Evolutionary conservation across 78 protist genomes (phyloP).

Genomic region (Dictyostelium purpureum): DNA sequence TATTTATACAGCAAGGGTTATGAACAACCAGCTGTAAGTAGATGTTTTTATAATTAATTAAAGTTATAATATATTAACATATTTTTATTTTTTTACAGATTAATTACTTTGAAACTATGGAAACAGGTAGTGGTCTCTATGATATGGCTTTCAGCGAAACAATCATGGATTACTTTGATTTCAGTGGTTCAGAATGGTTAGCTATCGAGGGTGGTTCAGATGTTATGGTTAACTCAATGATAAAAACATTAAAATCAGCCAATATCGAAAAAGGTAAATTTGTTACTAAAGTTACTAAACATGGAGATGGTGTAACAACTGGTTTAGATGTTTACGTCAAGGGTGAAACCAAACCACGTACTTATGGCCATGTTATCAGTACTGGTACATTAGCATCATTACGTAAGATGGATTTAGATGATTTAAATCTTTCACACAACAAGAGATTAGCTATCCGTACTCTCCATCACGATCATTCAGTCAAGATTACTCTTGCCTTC

Average conservation of each 20-base stretch:
- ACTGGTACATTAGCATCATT: conserved; percentile 9
- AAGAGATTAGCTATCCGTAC: conserved; percentile 11
- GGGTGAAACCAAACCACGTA: not conserved
- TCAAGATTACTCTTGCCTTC: conserved; percentile 18
- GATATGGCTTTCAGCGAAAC: conserved; percentile 23
- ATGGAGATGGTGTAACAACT: not conserved
- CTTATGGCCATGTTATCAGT: conserved; percentile 18
- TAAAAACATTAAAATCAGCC: not conserved
- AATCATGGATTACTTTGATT: conserved; percentile 20
- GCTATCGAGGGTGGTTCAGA: conserved; percentile 31
- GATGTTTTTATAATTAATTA: not conserved
- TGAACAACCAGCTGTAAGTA: not conserved
- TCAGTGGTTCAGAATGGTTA: not conserved
- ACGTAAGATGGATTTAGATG: conserved; percentile 10
- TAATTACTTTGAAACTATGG: conserved; percentile 15
- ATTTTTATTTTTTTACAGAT: not conserved
- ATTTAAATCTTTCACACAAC: conserved; percentile 8
- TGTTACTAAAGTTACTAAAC: not conserved
- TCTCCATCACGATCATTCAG: conserved; percentile 16
- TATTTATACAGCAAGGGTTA: not conserved
- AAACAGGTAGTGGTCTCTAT: conserved; percentile 9
- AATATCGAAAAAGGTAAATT: not conserved
- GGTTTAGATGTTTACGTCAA: not conserved
- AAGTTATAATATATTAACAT: not conserved
- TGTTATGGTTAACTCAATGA: not conserved